Evolutionary conservation across 2,329 filamentous ascomycete genomes (phyloP), one percentile per base, ranked within the genome.

Genomic region (Talaromyces sp.): DNA sequence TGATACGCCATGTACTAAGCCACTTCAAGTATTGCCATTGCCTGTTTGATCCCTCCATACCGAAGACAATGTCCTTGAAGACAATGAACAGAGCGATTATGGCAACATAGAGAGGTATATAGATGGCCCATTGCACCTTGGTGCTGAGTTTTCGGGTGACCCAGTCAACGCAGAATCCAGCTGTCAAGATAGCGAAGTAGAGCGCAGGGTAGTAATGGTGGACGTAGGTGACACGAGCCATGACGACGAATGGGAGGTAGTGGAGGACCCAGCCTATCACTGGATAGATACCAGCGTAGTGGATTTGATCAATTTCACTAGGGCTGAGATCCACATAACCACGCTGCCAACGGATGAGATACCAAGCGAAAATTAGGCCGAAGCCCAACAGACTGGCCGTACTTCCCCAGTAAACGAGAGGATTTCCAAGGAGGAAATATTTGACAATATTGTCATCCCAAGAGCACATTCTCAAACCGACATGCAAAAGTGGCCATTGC

Each of bases 171-270:
- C 93, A 86, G 85, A 99, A 99, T 62, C 93, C 94, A 68, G 93
- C 87, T 17, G 87, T 87, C 54, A 99, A 83, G 69, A 99, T 97
- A 72, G 95, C 93, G 78, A 98, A 99, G 83, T 98, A 99, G 11
- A 99, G 87, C 10, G 95, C 95, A 11, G 95, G 95, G 79, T 98
- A 99, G 84, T 99, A 99, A 82, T 99, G 95, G 79, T 99, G 95
- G 63, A 99, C 95, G 74, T 99, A 99, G 17, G 95, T 99, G 67
- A 99, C 95, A 84, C 95, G 92, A 11, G 93, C 95, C 96, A 99
- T 99, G 74, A 95, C 88, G 73, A 97, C 87, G 79, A 98, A 99
- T 0, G 95, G 95, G 68, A 97, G 81, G 78, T 97, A 99, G 81
- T 99, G 95, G 58, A 99, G 85, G 79, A 97, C 89, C 95, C 95